These are phyloP conservation scores for sunflower (Helianthus annuus) DNA, from an alignment of 129 eudicot genomes.

Conservation along the genomic window HanXRQr2.0-SUNRISE NC_035441.2:123502467-123502966, in stretches of 20 bases:
- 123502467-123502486: not conserved
- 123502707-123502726: slow-evolving; percentile 52
- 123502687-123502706: slow-evolving; percentile 39
- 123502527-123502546: slow-evolving; percentile 47
- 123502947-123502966: slow-evolving; percentile 37
- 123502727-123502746: slow-evolving; percentile 42
- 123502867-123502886: slow-evolving; percentile 56
- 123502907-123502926: slow-evolving; percentile 24
- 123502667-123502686: slow-evolving; percentile 12
- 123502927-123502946: slow-evolving; percentile 40
- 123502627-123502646: slow-evolving; percentile 28
- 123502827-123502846: slow-evolving; percentile 46
- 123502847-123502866: slow-evolving; percentile 43
- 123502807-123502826: not conserved
- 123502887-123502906: slow-evolving; percentile 40
- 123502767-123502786: not conserved
- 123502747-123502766: slow-evolving; percentile 25
- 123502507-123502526: slow-evolving; percentile 38
- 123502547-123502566: slow-evolving; percentile 18
- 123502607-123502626: slow-evolving; percentile 33
- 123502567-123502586: slow-evolving; percentile 31
- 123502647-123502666: slow-evolving; percentile 21
- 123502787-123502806: not conserved
- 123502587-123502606: slow-evolving; percentile 31
- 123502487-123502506: slow-evolving; percentile 3